These are phyloP conservation scores for Macadamia tetraphylla DNA, from an alignment of 164 flowering plant genomes.

Conservation along the genomic window DNA sequence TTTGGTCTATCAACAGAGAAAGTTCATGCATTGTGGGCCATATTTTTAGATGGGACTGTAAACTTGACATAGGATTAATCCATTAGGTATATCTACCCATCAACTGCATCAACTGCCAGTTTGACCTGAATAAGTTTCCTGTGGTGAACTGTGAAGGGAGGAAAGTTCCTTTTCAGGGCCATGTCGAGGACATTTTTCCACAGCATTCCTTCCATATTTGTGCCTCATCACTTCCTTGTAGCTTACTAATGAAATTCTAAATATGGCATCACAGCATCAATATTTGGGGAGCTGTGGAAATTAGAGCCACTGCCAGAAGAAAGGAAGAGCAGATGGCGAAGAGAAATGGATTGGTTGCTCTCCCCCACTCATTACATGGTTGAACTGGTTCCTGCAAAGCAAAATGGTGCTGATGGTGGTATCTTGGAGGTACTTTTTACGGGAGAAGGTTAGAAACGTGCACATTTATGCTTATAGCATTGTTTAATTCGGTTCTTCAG, in stretches of 20 bases:
- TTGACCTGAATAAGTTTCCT: too few relatives aligned
- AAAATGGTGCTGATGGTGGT: constrained; percentile 61
- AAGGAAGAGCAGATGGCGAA: constrained; percentile 63
- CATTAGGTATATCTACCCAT: too few relatives aligned
- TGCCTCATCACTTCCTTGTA: background rate
- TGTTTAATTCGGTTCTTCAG: constrained; percentile 8
- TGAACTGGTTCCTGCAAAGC: constrained; percentile 91
- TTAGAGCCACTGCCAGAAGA: constrained; percentile 85
- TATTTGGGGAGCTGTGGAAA: constrained; percentile 96
- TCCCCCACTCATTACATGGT: constrained; percentile 92
- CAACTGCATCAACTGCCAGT: too few relatives aligned
- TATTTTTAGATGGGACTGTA: too few relatives aligned
- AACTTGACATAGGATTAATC: too few relatives aligned
- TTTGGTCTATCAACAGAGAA: too few relatives aligned
- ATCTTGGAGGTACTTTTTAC: constrained; percentile 54
- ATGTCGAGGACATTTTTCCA: too few relatives aligned
- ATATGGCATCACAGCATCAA: constrained; percentile 46
- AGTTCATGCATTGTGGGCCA: too few relatives aligned
- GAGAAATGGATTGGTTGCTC: constrained; percentile 90
- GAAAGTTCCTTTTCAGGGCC: background rate
- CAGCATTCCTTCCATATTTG: background rate
- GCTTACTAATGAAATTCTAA: constrained; percentile 8
- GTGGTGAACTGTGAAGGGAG: background rate
- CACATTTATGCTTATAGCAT: background rate
- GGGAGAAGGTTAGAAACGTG: background rate